Conservation (phyloP, 2,329 filamentous ascomycete species). For the Emergomyces orientalis region DNA sequence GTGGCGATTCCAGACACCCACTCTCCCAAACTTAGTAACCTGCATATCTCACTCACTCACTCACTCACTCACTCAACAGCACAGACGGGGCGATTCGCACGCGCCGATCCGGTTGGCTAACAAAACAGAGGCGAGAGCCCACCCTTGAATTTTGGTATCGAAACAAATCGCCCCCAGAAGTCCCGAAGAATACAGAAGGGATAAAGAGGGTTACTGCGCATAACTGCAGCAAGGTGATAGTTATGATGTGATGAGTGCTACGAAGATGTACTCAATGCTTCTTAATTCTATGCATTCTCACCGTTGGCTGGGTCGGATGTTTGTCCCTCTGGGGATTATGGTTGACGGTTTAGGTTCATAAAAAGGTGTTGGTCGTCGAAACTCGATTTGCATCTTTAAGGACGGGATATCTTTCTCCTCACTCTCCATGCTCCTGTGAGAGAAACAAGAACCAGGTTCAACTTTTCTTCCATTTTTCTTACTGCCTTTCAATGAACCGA, state of each 20-base stretch:
- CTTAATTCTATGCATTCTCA: background rate
- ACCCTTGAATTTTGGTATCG: background rate
- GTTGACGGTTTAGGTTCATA: background rate
- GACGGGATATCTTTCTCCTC: background rate
- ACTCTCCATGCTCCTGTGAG: background rate
- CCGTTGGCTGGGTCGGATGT: background rate
- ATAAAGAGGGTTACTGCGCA: no score
- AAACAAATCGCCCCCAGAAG: background rate
- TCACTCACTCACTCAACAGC: background rate
- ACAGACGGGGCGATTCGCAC: background rate
- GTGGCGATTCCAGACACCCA: background rate
- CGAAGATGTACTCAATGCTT: background rate
- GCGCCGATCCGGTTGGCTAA: slow-evolving; percentile 2
- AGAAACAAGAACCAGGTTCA: background rate
- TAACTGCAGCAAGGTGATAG: background rate
- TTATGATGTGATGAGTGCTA: background rate
- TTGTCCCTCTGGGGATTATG: background rate
- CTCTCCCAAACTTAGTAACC: no score
- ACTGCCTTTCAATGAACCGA: no score
- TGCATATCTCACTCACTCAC: background rate
- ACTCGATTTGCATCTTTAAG: no score
- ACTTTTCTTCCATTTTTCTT: background rate
- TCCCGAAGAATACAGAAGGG: background rate
- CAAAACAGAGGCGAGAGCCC: background rate
- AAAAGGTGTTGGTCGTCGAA: background rate